Evolutionary conservation across 2,329 filamentous ascomycete species (phyloP).

Genomic region (Hypoxylon sp.): DNA sequence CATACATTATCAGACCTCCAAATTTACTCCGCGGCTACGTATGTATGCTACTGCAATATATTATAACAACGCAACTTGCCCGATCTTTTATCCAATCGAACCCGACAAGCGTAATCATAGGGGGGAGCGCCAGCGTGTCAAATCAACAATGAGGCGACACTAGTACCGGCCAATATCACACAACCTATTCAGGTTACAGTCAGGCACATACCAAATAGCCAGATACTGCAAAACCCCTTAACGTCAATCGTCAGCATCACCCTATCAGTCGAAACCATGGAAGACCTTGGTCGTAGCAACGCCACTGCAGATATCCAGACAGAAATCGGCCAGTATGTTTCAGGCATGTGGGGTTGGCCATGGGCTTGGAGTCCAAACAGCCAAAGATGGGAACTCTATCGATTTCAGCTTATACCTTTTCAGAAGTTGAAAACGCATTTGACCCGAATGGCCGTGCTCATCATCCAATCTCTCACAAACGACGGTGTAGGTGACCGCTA

Average conservation of each 20-base stretch:
- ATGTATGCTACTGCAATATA: slow-evolving; percentile 31
- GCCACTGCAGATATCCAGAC: slow-evolving; percentile 51
- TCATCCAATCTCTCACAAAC: slow-evolving; percentile 31
- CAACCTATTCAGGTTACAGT: slow-evolving; percentile 45
- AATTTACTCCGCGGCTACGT: slow-evolving; percentile 22
- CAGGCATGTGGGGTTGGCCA: slow-evolving; percentile 44
- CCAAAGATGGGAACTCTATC: slow-evolving; percentile 44
- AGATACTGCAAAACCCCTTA: slow-evolving; percentile 23
- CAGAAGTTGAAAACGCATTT: slow-evolving; percentile 34
- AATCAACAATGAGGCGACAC: slow-evolving; percentile 37
- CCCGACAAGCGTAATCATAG: slow-evolving; percentile 25
- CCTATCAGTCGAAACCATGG: slow-evolving; percentile 35
- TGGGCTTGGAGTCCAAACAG: slow-evolving; percentile 36
- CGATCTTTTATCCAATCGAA: slow-evolving; percentile 34
- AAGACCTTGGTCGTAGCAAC: slow-evolving; percentile 31
- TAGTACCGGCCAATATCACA: slow-evolving; percentile 33
- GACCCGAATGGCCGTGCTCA: slow-evolving; percentile 30
- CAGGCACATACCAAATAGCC: slow-evolving; percentile 36
- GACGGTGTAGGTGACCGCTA: slow-evolving; percentile 46
- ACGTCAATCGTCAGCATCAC: slow-evolving; percentile 39
- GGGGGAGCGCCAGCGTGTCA: slow-evolving; percentile 40
- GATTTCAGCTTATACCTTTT: slow-evolving; percentile 36
- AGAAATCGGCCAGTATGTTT: slow-evolving; percentile 47
- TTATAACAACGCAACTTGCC: slow-evolving; percentile 36
- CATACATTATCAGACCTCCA: slow-evolving; percentile 13